Conservation (phyloP, 2,329 filamentous ascomycete genomes). For the Sporothrix sp. region DNA sequence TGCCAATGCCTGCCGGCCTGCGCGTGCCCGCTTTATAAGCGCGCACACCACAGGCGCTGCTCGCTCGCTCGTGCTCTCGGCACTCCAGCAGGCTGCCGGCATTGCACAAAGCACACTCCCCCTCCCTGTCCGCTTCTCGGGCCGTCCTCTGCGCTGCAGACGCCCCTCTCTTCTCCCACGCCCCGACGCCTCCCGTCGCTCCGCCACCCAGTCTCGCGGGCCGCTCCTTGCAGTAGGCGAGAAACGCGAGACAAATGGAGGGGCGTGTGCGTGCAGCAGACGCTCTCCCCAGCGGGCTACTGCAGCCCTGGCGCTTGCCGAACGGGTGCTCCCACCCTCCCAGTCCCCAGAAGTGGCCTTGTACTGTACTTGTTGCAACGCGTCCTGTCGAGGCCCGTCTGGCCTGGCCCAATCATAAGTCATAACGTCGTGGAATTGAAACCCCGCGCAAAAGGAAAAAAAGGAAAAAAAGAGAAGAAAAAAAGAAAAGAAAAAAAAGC, state of each 20-base stretch:
- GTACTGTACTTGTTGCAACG: constrained; percentile 35
- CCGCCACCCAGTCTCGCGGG: not conserved
- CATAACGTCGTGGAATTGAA: constrained; percentile 39
- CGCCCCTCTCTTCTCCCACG: not conserved
- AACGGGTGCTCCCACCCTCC: constrained; percentile 15
- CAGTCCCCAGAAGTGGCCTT: constrained; percentile 11
- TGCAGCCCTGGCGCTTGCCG: constrained; percentile 25
- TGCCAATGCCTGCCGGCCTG: too few relatives aligned
- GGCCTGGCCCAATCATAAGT: constrained; percentile 44
- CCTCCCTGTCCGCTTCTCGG: constrained; percentile 14
- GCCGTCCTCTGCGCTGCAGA: constrained; percentile 1
- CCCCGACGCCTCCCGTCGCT: not conserved
- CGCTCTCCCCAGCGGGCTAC: constrained; percentile 16
- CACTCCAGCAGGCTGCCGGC: not conserved
- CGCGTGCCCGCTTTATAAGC: constrained; percentile 11
- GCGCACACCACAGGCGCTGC: not conserved
- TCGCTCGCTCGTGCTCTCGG: not conserved
- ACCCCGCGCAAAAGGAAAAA: constrained; percentile 19
- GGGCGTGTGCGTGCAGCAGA: constrained; percentile 12
- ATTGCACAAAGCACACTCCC: constrained; percentile 14
- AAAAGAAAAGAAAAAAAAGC: constrained; percentile 7
- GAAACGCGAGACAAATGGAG: constrained; percentile 1
- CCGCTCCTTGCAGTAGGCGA: constrained; percentile 15
- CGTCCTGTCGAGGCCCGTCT: constrained; percentile 25
- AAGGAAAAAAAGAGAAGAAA: not conserved